Percentiles rank a stretch among this genome's conserved stretches.
phyloP scores from a whole-genome alignment of 75 land plant species.

The Cunninghamia lanceolata region DNA sequence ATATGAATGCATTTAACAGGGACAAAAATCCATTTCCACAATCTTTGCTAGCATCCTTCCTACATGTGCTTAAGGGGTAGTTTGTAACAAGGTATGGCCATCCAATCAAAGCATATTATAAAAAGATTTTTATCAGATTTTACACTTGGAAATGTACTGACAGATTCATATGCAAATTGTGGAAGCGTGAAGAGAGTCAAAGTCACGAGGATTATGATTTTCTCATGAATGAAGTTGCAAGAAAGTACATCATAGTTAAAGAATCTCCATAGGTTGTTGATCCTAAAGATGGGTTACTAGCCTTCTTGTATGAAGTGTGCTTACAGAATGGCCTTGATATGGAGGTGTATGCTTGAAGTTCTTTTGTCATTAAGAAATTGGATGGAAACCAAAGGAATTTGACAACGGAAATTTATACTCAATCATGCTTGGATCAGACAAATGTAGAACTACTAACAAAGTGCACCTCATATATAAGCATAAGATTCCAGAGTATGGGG shows the following conservation, averaged over 20 bases:
- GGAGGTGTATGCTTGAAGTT: slow-evolving; percentile 91
- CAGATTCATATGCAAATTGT: too few relatives aligned
- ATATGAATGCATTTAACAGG: too few relatives aligned
- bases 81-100: too few relatives aligned
- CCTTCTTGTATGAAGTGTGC: slow-evolving; percentile 73
- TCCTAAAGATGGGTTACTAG: slow-evolving; percentile 56
- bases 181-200: too few relatives aligned
- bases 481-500: slow-evolving; percentile 74
- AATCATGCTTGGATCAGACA: slow-evolving; percentile 98
- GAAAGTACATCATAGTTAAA: slow-evolving; percentile 79
- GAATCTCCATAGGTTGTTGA: slow-evolving; percentile 52
- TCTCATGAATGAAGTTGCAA: slow-evolving; percentile 83
- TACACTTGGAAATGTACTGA: too few relatives aligned
- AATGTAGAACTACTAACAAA: slow-evolving; percentile 93
- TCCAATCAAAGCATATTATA: too few relatives aligned
- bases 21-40: too few relatives aligned
- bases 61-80: too few relatives aligned
- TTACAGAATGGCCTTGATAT: slow-evolving; percentile 90
- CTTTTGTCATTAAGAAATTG: slow-evolving; percentile 71
- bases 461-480: slow-evolving; percentile 89
- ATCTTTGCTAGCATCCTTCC: too few relatives aligned
- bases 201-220: too few relatives aligned
- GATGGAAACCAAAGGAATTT: slow-evolving; percentile 67
- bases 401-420: slow-evolving; percentile 84
- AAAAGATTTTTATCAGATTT: too few relatives aligned